Conservation (phyloP, 164 flowering plant species). For the Paratinospora sagittata region DNA sequence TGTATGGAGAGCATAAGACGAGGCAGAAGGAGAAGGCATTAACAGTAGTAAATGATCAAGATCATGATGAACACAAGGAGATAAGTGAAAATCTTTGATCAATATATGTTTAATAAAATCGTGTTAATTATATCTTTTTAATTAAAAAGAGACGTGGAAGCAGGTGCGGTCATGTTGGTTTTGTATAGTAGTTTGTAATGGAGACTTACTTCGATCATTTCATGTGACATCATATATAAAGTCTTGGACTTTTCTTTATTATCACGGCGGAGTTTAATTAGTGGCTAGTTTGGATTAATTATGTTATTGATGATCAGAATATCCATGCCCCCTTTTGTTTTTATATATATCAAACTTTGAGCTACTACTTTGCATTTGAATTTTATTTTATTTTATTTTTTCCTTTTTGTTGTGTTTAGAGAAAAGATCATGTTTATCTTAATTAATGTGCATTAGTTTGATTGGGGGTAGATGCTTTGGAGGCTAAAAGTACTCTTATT, state of each 20-base stretch:
- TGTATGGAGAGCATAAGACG: constrained; percentile 50
- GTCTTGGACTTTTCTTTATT: neutral
- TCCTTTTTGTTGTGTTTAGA: too few relatives aligned
- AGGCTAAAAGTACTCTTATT: neutral
- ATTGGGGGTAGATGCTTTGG: neutral
- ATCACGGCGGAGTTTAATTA: neutral
- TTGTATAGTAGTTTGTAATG: neutral
- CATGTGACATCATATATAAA: neutral
- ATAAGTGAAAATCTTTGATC: neutral
- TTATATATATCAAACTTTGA: too few relatives aligned
- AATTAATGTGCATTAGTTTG: neutral
- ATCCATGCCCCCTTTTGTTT: too few relatives aligned
- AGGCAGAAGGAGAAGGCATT: constrained; percentile 1
- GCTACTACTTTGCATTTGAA: too few relatives aligned
- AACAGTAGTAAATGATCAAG: neutral
- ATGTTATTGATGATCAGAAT: neutral
- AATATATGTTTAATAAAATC: neutral
- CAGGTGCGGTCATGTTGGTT: neutral
- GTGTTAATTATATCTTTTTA: neutral
- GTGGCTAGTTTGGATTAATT: neutral
- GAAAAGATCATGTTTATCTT: neutral
- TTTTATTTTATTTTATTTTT: too few relatives aligned
- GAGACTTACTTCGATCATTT: neutral
- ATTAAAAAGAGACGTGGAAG: neutral
- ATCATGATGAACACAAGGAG: neutral